Conservation (phyloP, 176 grass and related monocot genomes). For the Cenchrus purpureus region DNA sequence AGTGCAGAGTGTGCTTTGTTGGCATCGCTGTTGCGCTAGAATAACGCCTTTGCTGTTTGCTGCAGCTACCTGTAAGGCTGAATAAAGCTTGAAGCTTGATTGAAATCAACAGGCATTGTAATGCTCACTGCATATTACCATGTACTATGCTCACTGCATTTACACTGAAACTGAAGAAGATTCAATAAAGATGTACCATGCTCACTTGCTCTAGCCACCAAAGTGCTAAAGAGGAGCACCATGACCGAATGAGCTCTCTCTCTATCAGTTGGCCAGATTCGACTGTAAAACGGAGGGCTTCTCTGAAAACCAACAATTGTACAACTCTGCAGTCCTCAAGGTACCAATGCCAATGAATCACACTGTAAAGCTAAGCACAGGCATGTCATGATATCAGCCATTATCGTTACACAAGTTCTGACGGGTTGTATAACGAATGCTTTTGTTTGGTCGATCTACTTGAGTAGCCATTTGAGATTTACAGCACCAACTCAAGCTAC, state of each 20-base stretch:
- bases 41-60: slow-evolving; percentile 15
- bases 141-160: background rate
- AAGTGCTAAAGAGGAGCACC: background rate
- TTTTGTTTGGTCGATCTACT: slow-evolving; percentile 11
- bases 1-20: background rate
- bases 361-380: background rate
- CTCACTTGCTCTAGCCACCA: too few relatives aligned
- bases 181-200: background rate
- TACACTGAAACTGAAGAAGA: background rate
- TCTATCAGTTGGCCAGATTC: too few relatives aligned
- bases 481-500: slow-evolving; percentile 31
- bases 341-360: background rate
- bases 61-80: background rate
- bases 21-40: background rate
- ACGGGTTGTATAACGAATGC: background rate
- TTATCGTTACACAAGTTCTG: background rate
- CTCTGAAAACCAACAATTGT: background rate
- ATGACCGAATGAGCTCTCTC: background rate
- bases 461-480: slow-evolving; percentile 19
- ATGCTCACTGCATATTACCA: background rate
- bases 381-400: background rate
- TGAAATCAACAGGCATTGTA: background rate
- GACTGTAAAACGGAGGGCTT: too few relatives aligned
- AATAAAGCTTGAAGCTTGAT: slow-evolving; percentile 1
- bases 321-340: background rate